Evolutionary conservation across 2,329 filamentous ascomycete species (phyloP).

Genomic region (Epichloe aotearoae): DNA sequence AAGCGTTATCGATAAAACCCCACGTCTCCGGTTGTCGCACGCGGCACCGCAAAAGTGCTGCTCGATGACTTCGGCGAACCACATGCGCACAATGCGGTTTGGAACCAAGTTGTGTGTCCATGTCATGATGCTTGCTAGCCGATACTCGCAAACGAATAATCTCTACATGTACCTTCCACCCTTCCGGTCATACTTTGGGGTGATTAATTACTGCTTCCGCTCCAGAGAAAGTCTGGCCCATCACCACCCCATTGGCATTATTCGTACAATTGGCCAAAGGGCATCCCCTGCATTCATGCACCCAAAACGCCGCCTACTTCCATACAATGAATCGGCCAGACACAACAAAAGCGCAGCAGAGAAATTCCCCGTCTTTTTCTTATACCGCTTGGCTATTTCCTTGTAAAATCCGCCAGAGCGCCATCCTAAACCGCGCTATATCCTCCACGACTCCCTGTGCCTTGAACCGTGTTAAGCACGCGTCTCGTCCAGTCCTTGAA

Average conservation of each 20-base stretch:
- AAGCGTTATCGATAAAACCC: neutral
- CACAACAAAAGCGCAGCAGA: neutral
- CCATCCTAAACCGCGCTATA: constrained; percentile 73
- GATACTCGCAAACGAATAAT: constrained; percentile 1
- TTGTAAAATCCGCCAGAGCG: neutral
- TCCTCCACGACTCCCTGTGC: constrained; percentile 70
- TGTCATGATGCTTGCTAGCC: neutral
- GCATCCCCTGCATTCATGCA: constrained; percentile 11
- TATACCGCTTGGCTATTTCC: neutral
- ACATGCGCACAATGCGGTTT: too few species aligned
- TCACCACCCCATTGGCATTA: neutral
- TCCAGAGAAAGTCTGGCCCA: too few species aligned
- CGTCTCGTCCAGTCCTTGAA: constrained; percentile 76
- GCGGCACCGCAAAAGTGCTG: neutral
- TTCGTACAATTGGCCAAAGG: constrained; percentile 14
- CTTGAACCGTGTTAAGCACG: constrained; percentile 73
- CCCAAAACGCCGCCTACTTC: constrained; percentile 12
- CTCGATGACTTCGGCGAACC: too few species aligned
- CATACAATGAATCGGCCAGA: neutral
- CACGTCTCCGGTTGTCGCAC: constrained; percentile 1
- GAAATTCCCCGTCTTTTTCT: neutral
- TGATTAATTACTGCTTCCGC: too few species aligned
- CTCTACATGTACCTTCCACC: too few species aligned
- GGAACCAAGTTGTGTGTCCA: too few species aligned
- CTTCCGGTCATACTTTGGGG: too few species aligned